A percentile compares a stretch with the other conserved stretches of the same genome.
Evolutionary conservation across 148 eudicot species (phyloP).

Genomic region (Persicaria tinctoria): DNA sequence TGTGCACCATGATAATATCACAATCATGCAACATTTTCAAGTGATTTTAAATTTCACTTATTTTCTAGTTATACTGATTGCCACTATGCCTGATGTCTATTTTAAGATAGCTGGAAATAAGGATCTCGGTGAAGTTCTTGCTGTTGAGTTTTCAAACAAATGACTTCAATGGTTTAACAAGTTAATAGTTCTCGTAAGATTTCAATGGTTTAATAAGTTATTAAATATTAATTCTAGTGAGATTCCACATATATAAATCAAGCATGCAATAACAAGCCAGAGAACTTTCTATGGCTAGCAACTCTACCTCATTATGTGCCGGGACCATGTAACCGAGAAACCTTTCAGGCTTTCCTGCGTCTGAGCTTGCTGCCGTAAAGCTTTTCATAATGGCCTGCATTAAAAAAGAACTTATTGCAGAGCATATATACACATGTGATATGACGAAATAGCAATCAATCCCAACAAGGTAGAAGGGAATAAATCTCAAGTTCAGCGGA

Average conservation of each 20-base stretch:
- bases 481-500: background rate
- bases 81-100: too few species aligned
- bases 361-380: slow-evolving; percentile 49
- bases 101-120: too few species aligned
- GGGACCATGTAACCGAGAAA: slow-evolving; percentile 96
- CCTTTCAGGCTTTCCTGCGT: slow-evolving; percentile 59
- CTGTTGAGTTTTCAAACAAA: background rate
- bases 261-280: background rate
- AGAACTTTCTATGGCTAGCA: background rate
- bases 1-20: background rate
- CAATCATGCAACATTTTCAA: background rate
- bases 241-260: background rate
- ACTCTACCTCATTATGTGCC: slow-evolving; percentile 59
- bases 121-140: background rate
- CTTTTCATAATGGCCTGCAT: slow-evolving; percentile 92
- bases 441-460: background rate
- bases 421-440: background rate
- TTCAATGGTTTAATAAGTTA: background rate
- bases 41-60: background rate
- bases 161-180: background rate
- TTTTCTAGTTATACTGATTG: too few species aligned
- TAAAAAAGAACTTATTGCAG: slow-evolving; percentile 7
- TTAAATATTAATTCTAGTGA: background rate
- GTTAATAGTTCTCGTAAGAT: background rate
- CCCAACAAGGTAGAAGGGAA: background rate